Evolutionary conservation across 331 rosid genomes (phyloP), one percentile per base, ranked within the genome.

Genomic region (Pyrus hybrid): DNA sequence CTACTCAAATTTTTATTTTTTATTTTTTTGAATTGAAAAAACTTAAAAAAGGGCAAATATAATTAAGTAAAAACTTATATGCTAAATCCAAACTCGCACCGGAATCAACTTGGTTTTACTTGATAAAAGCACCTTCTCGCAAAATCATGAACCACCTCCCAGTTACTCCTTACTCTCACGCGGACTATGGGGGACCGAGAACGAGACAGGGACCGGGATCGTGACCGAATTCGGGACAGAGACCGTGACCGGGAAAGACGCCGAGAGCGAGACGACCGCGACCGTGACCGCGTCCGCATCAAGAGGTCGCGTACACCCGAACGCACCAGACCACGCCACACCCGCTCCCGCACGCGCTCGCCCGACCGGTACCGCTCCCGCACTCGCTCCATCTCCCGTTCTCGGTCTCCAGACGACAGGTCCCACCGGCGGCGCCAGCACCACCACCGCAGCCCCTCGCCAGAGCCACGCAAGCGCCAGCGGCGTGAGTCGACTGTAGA

Each of bases 301-400:
- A 94, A 92, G 90, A 85, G 93, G 76, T 90, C 96, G 6, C 93
- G 90, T 33, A 78, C 96, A 2, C 95, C 87, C 3, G 97, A 94
- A 14, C 96, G 87, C 49, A 73, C 13, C 64, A 85, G 95, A 71
- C 78, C 93, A 23, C 95, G 93, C 71, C 93, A 85, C 79, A 78
- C 88, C 2, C 96, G 89, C 54, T 87, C 95, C 47, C 81, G 82
- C 63, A 89, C 94, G 13, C 93, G 97, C 67, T 85, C 85, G 23
- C 86, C 81, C 4, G 83, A 83, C 73, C 77, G 30, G 20, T 62
- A 61, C 37, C 79, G 79, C 14, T 76, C 87, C 22, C 80, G 87
- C 72, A 77, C 85, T 21, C 86, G 65, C 47, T 77, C 87, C 5
- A 37, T 65, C 41, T 77, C 85, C 9, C 83, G 80, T 18, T 86